These are phyloP conservation scores for Pochonia chlamydosporia DNA, from an alignment of 2,329 filamentous ascomycete genomes.

Conservation along the genomic window DNA sequence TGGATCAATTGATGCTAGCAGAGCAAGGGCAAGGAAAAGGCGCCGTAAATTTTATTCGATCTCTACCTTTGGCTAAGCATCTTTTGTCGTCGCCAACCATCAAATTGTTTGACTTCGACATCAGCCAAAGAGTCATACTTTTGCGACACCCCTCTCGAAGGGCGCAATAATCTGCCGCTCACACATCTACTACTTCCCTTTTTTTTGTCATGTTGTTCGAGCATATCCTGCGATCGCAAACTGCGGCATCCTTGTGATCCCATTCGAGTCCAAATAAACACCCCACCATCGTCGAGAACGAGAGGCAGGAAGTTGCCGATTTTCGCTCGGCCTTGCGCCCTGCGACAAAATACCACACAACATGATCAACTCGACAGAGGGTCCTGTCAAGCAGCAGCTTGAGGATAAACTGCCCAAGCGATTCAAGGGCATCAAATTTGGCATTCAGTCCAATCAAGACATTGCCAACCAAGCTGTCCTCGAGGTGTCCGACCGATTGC, in stretches of 20 bases:
- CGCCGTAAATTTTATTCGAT: background rate
- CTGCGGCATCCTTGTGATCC: background rate
- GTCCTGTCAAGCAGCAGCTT: constrained; percentile 37
- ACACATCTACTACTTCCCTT: background rate
- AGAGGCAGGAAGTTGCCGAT: background rate
- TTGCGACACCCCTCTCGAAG: background rate
- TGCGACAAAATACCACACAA: background rate
- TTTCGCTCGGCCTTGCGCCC: background rate
- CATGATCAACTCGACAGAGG: background rate
- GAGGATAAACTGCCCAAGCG: constrained; percentile 80
- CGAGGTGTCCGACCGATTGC: constrained; percentile 86
- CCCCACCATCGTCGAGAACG: background rate
- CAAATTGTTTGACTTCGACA: no score
- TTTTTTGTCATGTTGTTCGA: background rate
- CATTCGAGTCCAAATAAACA: background rate
- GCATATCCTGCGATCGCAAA: background rate
- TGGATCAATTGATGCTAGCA: no score
- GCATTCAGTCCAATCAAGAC: constrained; percentile 88
- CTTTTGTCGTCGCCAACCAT: background rate
- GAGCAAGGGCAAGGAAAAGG: no score
- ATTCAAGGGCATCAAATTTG: constrained; percentile 88
- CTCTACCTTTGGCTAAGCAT: no score
- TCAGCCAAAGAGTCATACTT: background rate
- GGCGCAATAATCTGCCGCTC: background rate
- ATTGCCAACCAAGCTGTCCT: constrained; percentile 94